Percentiles rank a stretch among this genome's conserved stretches.
Evolutionary conservation across 2,329 filamentous ascomycete genomes (phyloP).

Genomic region (Pleurostoma richardsiae): DNA sequence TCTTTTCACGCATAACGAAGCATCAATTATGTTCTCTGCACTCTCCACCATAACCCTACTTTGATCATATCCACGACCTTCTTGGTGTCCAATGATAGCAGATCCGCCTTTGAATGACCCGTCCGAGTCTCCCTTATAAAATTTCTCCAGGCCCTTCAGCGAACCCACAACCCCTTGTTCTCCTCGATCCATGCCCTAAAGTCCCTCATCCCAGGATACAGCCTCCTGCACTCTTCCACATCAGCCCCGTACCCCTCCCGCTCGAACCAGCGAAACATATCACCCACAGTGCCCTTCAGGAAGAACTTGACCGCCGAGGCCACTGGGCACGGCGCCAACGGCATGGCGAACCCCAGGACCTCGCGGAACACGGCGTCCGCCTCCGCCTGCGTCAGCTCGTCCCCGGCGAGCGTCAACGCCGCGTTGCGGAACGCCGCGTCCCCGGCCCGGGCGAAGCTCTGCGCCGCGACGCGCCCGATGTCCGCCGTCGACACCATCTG

Average conservation of each 20-base stretch:
- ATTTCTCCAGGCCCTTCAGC: too few relatives aligned
- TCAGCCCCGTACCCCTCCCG: conserved; percentile 25
- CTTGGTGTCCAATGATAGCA: too few relatives aligned
- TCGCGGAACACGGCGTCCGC: conserved; percentile 21
- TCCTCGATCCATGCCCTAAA: conserved; percentile 15
- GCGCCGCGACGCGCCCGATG: conserved; percentile 34
- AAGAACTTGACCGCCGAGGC: conserved; percentile 12
- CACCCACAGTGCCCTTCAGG: conserved; percentile 15
- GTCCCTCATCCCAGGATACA: conserved; percentile 17
- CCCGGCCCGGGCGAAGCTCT: conserved; percentile 26
- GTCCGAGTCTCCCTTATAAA: too few relatives aligned
- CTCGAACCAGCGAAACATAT: conserved; percentile 28
- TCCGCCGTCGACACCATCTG: conserved; percentile 31
- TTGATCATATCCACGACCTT: too few relatives aligned
- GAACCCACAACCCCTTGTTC: conserved; percentile 8
- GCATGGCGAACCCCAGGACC: conserved; percentile 8
- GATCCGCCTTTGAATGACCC: too few relatives aligned
- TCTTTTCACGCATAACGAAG: too few relatives aligned
- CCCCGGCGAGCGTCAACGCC: conserved; percentile 27
- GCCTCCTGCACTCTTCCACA: conserved; percentile 15
- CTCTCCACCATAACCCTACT: too few relatives aligned
- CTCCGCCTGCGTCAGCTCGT: conserved; percentile 28
- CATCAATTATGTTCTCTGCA: too few relatives aligned
- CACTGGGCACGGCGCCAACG: conserved; percentile 9
- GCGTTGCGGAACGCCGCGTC: conserved; percentile 19